Base-by-base conservation (phyloP, 805 yeast genomes). In the Wickerhamiella sorbophila region DNA sequence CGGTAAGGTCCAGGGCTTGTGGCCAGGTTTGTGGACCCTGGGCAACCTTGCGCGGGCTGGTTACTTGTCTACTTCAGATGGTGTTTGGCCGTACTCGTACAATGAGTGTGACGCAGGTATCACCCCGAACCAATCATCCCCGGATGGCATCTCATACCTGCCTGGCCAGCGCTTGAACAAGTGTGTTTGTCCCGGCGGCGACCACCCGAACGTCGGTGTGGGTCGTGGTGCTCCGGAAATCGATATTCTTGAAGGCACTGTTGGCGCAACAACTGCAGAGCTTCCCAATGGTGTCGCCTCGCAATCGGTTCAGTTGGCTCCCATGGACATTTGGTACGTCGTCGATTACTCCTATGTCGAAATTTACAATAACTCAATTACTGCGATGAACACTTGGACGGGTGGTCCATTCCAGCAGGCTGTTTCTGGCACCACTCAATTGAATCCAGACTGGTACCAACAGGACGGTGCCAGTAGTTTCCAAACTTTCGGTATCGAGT, bases 161-260 rank as follows among this genome's bases (percentile, higher is more conserved):
- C 85, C 88, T 0, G 96, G 96, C 24, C 95, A 87, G 62, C 71
- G 71, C 50, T 66, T 87, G 48, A 75, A 69, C 57, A 59, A 70
- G 12, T 87, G 97, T 63, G 78, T 88, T 0, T 87, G 96, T 64
- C 63, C 68, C 20, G 85, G 79, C 22, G 84, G 75, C 52, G 85
- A 79, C 40, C 96, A 87, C 59, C 97, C 97, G 37, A 86, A 79
- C 57, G 71, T 65, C 18, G 96, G 96, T 39, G 60, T 63, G 1
- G 96, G 96, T 12, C 75, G 97, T 60, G 95, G 95, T 41, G 94
- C 95, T 0, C 95, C 95, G 8, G 96, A 86, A 68, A 84, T 88
- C 52, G 97, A 88, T 74, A 75, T 78, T 36, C 59, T 88, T 40
- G 97, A 88, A 71, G 95, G 79, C 48, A 86, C 84, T 50, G 72